These are phyloP conservation scores for Pezicula carpinea DNA, from an alignment of 2,329 filamentous ascomycete genomes.

Conservation along the genomic window DNA sequence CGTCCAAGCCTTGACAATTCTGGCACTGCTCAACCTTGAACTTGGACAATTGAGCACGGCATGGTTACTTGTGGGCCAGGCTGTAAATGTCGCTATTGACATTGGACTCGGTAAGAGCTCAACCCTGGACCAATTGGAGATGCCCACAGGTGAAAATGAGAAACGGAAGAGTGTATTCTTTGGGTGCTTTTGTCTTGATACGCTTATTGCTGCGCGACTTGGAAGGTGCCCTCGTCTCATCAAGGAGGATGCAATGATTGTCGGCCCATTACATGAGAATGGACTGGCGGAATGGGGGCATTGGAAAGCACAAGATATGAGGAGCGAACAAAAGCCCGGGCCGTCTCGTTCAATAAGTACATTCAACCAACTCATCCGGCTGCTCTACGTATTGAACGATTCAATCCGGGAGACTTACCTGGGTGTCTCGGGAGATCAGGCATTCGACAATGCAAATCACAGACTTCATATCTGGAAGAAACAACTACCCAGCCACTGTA, in stretches of 20 bases:
- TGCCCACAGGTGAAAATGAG: background rate
- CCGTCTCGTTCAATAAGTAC: constrained; percentile 1
- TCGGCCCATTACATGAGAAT: background rate
- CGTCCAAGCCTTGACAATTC: constrained; percentile 46
- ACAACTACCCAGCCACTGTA: background rate
- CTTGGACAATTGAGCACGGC: background rate
- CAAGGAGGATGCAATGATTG: constrained; percentile 1
- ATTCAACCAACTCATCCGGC: background rate
- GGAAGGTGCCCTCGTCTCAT: constrained; percentile 1
- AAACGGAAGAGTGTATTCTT: background rate
- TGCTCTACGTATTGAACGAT: background rate
- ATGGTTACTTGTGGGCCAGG: background rate
- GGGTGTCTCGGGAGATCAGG: background rate
- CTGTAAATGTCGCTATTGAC: background rate
- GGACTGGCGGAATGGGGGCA: background rate
- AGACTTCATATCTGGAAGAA: constrained; percentile 1
- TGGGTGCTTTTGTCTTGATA: constrained; percentile 1
- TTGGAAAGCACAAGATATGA: background rate
- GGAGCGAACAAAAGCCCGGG: background rate
- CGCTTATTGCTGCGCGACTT: background rate
- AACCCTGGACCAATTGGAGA: background rate
- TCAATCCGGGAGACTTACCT: background rate
- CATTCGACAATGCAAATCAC: background rate
- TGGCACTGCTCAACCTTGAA: background rate
- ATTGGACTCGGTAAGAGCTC: background rate